Base-by-base conservation (phyloP, 2,329 filamentous ascomycete genomes). In the Talaromyces sp. region DNA sequence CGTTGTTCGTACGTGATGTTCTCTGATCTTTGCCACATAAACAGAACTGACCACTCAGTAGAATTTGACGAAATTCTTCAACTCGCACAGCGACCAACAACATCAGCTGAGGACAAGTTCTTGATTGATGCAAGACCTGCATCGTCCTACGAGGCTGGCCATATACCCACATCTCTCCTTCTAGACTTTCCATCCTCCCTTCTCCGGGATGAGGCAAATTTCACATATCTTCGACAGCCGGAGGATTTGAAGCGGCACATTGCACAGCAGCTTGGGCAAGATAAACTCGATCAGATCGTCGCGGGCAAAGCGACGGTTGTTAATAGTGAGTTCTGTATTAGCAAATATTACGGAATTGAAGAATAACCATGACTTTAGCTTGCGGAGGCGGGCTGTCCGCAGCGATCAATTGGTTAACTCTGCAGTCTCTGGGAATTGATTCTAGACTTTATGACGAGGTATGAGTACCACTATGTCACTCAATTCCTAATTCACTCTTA, bases 101-200 rank as follows among this genome's bases (percentile, higher is more conserved):
- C 54, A n/a, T 31, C 27, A 31, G 27, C 27, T 7, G 54, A 57
- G 33, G 27, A 41, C 35, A 41, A 19, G 27, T 41, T 57, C 4
- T 57, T 57, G 54, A 57, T 57, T 27, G 54, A 57, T 39, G 54
- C 54, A 39, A 57, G 54, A 57, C 54, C 54, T 27, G 54, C 35
- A 25, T 11, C 33, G 8, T 57, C 54, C 27, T 57, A 57, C 25
- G 35, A 57, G 13, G 17, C 54, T 41, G 54, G 54, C 19, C 54
- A 57, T 41, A 57, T 57, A 57, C 54, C 54, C 35, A 57, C 54
- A 39, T 57, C 54, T 37, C 54, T 57, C 10, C 54, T 41, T 39
- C 54, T 57, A 11, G 54, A 57, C 19, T 57, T 57, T 22, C 54
- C 54, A 22, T 57, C 54, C 3, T 39, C 54, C 10, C 54, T 57